Evolutionary conservation across 345 rosid genomes (phyloP), one percentile per base, ranked within the genome.

Genomic region (Limnanthes douglasii): DNA sequence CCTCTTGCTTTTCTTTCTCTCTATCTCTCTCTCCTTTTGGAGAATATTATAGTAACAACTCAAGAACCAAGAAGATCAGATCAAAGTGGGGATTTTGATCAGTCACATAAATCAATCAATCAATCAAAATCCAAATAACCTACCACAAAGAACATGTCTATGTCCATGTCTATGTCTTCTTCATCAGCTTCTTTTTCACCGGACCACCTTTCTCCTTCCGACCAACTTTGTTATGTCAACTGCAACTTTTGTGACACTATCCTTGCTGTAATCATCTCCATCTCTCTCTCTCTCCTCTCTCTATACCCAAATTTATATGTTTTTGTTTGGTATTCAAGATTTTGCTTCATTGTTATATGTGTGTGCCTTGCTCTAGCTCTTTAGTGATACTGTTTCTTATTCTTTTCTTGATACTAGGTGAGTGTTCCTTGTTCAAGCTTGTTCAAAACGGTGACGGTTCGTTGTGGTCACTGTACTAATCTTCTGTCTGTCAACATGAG

Each of bases 221-320:
- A 92, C 24, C 93, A 92, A 65, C 96, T 92, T 56, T 81, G 96
- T 62, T 92, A 92, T 40, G 94, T 85, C 81, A 93, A 72, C 41
- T 85, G 99, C 86, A 73, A 75, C 75, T 70, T 65, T 43, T 92
- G 99, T 15, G 70, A 81, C 57, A 92, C 93, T 48, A 71, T 81
- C 54, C 93, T 92, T 42, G 94, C 94, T 58, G 96, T 92, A 75
- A 37, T 20, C 4, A 19, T 33, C 14, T 37, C 38, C 22, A 41
- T 15, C 10, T 15, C 34, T 18, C 15, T 44, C 5, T 50, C 36
- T 53, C 7, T 11, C 14, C 21, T 33, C 36, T 45, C 25, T 18
- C 24, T 49, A 31, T 12, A 34, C 26, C 24, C 11, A 16, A 5
- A 18, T 53, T 12, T 25, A 44, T 37, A 12, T 31, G 47, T 17